These are phyloP conservation scores for Buxus sempervirens DNA, from an alignment of 164 flowering plant genomes.

Conservation along the genomic window DNA sequence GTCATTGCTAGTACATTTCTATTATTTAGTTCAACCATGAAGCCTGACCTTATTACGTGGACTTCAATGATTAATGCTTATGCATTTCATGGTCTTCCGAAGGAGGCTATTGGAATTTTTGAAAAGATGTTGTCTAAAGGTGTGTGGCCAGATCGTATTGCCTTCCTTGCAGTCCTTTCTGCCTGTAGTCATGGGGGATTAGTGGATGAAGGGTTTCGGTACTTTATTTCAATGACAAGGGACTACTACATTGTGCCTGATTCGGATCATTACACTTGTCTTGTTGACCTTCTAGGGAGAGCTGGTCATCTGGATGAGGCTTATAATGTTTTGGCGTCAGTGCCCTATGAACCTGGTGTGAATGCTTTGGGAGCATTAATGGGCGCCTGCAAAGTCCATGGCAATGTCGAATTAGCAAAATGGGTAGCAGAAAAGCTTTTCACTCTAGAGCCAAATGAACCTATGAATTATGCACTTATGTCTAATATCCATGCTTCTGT, in stretches of 20 bases:
- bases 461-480: slow-evolving; percentile 44
- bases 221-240: slow-evolving; percentile 45
- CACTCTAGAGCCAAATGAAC: slow-evolving; percentile 41
- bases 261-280: slow-evolving; percentile 62
- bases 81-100: slow-evolving; percentile 52
- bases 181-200: slow-evolving; percentile 71
- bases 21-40: slow-evolving; percentile 29
- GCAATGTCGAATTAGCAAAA: slow-evolving; percentile 34
- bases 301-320: slow-evolving; percentile 60
- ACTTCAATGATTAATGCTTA: slow-evolving; percentile 55
- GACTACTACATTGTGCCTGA: slow-evolving; percentile 40
- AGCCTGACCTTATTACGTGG: slow-evolving; percentile 59
- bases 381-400: slow-evolving; percentile 56
- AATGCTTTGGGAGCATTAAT: slow-evolving; percentile 48
- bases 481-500: slow-evolving; percentile 54
- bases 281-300: slow-evolving; percentile 66
- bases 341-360: slow-evolving; percentile 33
- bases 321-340: slow-evolving; percentile 27
- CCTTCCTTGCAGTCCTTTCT: slow-evolving; percentile 59
- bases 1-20: slow-evolving; percentile 31
- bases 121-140: slow-evolving; percentile 44
- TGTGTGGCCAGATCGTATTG: slow-evolving; percentile 45
- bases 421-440: slow-evolving; percentile 57
- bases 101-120: slow-evolving; percentile 39
- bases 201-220: slow-evolving; percentile 45